Percentiles rank a stretch among this genome's conserved stretches.
Conservation (phyloP, 2,329 filamentous ascomycete species). For the Colletotrichum siamense region DNA sequence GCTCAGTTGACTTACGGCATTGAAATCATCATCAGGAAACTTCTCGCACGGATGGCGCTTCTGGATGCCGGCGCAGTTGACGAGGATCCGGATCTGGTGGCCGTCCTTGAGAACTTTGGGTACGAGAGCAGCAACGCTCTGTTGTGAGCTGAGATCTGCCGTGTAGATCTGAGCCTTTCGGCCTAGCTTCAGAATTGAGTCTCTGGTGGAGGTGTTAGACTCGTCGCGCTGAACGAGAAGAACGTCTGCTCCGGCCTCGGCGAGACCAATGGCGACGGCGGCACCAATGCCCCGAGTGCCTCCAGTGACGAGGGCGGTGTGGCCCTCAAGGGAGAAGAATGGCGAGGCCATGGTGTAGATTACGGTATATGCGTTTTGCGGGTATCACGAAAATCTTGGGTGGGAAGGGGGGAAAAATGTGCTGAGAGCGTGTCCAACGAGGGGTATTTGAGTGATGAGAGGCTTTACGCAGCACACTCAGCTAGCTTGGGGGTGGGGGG, state of each 20-base stretch:
- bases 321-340: constrained; percentile 60
- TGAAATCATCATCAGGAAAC: constrained; percentile 81
- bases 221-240: constrained; percentile 58
- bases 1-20: constrained; percentile 52
- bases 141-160: constrained; percentile 69
- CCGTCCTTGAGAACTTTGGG: constrained; percentile 67
- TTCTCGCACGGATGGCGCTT: constrained; percentile 75
- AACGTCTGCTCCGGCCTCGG: constrained; percentile 64
- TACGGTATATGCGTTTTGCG: neutral
- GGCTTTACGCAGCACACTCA: neutral
- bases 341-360: constrained; percentile 36
- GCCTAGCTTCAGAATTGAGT: constrained; percentile 67
- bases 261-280: constrained; percentile 61
- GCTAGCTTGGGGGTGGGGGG: neutral
- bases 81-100: constrained; percentile 74
- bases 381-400: neutral
- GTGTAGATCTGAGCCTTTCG: constrained; percentile 72
- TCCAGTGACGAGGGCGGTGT: constrained; percentile 63
- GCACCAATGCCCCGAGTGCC: constrained; percentile 64
- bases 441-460: neutral
- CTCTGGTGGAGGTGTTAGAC: constrained; percentile 56
- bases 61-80: constrained; percentile 91
- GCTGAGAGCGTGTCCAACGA: neutral
- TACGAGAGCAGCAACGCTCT: constrained; percentile 65
- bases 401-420: neutral